Evolutionary conservation across 2,329 filamentous ascomycete species (phyloP).

Genomic region (Claviceps citrina): DNA sequence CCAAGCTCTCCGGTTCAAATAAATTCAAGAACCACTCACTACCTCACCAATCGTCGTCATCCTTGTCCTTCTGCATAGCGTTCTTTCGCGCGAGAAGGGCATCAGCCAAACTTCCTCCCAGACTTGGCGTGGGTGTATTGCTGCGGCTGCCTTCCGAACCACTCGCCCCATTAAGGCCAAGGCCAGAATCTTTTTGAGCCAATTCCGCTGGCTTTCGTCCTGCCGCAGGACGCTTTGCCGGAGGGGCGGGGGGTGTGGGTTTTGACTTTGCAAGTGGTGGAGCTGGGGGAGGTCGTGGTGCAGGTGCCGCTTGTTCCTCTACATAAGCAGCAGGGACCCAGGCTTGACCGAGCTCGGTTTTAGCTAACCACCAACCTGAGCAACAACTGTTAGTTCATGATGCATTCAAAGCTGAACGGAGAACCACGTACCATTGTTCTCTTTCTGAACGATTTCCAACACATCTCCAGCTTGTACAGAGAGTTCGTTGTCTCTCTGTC

Average conservation of each 20-base stretch:
- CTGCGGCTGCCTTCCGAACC: conserved; percentile 48
- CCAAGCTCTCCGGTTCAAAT: neutral
- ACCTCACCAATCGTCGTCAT: conserved; percentile 53
- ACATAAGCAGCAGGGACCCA: conserved; percentile 94
- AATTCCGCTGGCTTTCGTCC: conserved; percentile 55
- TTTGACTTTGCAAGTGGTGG: conserved; percentile 44
- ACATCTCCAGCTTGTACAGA: conserved; percentile 66
- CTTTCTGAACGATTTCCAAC: conserved; percentile 83
- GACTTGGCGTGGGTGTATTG: conserved; percentile 54
- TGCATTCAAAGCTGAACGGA: no score
- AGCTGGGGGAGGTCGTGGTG: conserved; percentile 49
- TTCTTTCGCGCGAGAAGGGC: conserved; percentile 63
- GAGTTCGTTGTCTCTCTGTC: conserved; percentile 73
- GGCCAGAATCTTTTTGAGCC: conserved; percentile 56
- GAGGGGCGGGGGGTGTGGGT: conserved; percentile 60
- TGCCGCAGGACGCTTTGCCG: conserved; percentile 61
- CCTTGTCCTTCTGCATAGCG: conserved; percentile 55
- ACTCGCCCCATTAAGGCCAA: conserved; percentile 43
- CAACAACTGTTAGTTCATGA: conserved; percentile 14
- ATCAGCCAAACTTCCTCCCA: conserved; percentile 62
- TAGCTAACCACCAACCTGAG: conserved; percentile 93
- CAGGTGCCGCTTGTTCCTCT: conserved; percentile 59
- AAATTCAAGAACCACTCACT: neutral
- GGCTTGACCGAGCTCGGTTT: conserved; percentile 56
- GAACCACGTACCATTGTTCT: conserved; percentile 64